Base-by-base conservation (phyloP, 2,329 filamentous ascomycete species). In the Sordariomycetes sp. region DNA sequence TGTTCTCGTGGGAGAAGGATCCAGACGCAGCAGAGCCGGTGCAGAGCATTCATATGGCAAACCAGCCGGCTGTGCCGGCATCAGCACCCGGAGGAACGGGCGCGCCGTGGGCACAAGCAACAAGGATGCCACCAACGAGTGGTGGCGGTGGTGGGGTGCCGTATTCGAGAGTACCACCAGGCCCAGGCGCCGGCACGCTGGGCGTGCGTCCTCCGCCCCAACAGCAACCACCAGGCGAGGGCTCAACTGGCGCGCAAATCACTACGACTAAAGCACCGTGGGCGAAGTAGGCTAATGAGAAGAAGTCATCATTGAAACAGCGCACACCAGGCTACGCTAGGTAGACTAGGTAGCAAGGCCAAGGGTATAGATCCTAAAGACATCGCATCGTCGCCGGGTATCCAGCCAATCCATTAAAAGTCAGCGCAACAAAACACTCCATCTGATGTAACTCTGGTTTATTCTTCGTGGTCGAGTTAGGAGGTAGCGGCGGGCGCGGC, bases 1-100 rank as follows among this genome's bases (percentile, higher is more conserved):
- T 92, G n/a, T 86, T 90, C 51, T 75, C 72, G 24, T 90, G 82
- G 81, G 77, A 85, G 3, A 59, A 55, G 30, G 80, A 87, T 49
- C 79, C 79, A 0, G 61, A 72, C 35, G 78, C 80, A 2, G 45
- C 57, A 2, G 44, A 54, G 2, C 68, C 69, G 1, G 48, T 60
- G 6, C 52, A 64, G 17, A 72, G 72, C 6, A 58, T 72, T 1
- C 79, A 85, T 53, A 64, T 75, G 49, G 57, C 59, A 14, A 76
- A 66, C 44, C 75, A 79, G 41, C 71, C 74, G 3, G 27, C 34
- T 5, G 21, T 24, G 7, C 19, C 30, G 6, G 21, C 34, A 2
- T 16, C 43, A 12, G 30, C 43, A 27, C 42, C 42, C n/a, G 41
- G 44, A 4, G 60, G 61, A 9, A 66, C 59, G 8, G 53, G 58